Base-by-base conservation (phyloP, 2,329 filamentous ascomycete genomes). In the Sporothrix globosa region DNA sequence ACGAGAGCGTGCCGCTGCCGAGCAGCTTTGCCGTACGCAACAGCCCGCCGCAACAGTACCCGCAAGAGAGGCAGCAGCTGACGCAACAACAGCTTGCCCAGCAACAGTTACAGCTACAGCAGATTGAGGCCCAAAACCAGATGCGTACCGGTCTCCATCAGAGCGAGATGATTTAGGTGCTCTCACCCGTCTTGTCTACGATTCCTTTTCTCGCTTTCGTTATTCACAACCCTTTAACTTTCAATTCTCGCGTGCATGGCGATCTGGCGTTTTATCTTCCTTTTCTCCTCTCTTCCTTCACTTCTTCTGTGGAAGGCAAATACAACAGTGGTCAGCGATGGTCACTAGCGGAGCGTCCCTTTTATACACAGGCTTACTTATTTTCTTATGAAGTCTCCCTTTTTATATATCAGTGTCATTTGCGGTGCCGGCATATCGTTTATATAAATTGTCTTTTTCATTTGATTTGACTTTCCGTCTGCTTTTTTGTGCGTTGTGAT, bases 141-240 rank as follows among this genome's bases (percentile, higher is more conserved):
- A 79, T 82, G 60, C 81, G 83, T 41, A 88, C 84, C 14, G 86
- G 86, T 0, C 77, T 88, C 48, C 81, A 85, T 73, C 80, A 79
- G 69, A 86, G 81, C 76, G 85, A 88, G 78, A 84, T 88, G 84
- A 84, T 88, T 74, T 88, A 79, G 67, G 48, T 71, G 39, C 68
- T 67, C 71, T 41, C n/a, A 27, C 14, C 44, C 41, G 30, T 39
- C 46, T 58, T 13, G 19, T 53, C 27, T 6, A 44, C 21, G 11
- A 46, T 24, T n/a, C 19, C n/a, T 61, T 44, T n/a, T 27, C 65
- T 67, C 70, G 39, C 69, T 66, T 66, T 56, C 68, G 46, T 54
- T 68, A 65, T 71, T 68, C 67, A 60, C 52, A 44, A 17, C 60
- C 10, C 34, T 41, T 30, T 53, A 63, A 30, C 11, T 73, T 67